Evolutionary conservation across 2,329 filamentous ascomycete species (phyloP), one percentile per base, ranked within the genome.

Genomic region (Coleophoma eucalyptorum): DNA sequence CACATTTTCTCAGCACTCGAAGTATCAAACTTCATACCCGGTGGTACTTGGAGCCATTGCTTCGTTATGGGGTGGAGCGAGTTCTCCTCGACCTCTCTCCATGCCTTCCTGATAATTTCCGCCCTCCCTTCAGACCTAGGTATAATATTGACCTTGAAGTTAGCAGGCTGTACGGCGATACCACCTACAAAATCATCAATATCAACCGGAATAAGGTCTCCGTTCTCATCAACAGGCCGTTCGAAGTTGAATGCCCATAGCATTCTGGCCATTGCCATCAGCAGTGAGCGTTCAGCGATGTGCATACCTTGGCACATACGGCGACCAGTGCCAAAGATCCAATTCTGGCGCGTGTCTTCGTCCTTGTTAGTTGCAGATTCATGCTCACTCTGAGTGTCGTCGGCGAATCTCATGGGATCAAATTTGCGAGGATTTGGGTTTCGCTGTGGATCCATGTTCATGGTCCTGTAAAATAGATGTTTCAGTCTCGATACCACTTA

Each of bases 241-340:
- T 49, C 46, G 6, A 20, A 35, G 31, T 55, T n/a, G 26, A 50
- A 55, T 5, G 48, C 54, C 51, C 51, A 55, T 3, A 53, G 37
- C 20, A 51, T 49, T 48, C 15, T 40, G 37, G 20, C 50, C 49
- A 31, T 34, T 46, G 16, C 50, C 12, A 19, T 47, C 49, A 7
- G 51, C 16, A 40, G 35, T 47, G 5, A 16, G 15, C 51, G 35
- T 8, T 53, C 49, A 1, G 51, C 54, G 15, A 55, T 67, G 49
- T 80, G 75, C 32, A 79, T 76, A 0, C 80, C 81, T 2, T 75
- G 79, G 59, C 81, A 84, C 34, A 83, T 71, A 26, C 80, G 69
- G 0, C 69, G 58, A 1, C 69, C 69, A 6, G 62, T 55, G 16
- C 68, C 67, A 49, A 65, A 71, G 5, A 50, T 55, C 46, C 62